phyloP scores from a whole-genome alignment of 164 flowering plant genomes.

The Pachysandra terminalis region DNA sequence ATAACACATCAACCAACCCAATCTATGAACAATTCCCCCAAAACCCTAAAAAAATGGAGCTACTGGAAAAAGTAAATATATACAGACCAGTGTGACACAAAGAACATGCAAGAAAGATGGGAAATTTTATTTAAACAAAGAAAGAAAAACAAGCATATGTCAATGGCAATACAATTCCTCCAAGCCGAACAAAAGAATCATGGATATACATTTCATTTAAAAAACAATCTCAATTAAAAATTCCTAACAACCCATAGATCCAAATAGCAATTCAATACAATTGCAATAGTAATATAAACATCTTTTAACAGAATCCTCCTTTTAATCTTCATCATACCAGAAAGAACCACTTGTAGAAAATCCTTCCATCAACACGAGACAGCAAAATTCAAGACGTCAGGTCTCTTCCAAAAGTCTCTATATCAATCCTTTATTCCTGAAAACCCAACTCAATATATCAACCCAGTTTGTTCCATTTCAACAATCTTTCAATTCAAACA shows the following conservation, averaged over 20 bases:
- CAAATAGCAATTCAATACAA: slow-evolving; percentile 7
- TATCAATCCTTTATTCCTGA: slow-evolving; percentile 57
- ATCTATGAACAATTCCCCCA: no score
- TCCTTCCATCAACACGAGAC: slow-evolving; percentile 2
- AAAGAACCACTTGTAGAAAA: background rate
- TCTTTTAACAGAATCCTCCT: background rate
- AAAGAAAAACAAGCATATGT: background rate
- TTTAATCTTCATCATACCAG: no score
- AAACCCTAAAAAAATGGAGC: no score
- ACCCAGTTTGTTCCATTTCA: background rate
- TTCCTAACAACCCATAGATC: background rate
- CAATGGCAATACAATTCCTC: background rate
- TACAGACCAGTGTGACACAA: no score
- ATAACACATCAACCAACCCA: no score
- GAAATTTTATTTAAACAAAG: background rate
- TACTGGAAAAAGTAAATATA: no score
- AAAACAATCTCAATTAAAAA: background rate
- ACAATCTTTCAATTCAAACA: background rate
- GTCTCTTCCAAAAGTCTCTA: slow-evolving; percentile 17
- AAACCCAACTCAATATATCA: slow-evolving; percentile 15
- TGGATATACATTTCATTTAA: background rate
- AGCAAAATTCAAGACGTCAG: background rate
- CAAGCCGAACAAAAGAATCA: background rate
- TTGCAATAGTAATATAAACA: slow-evolving; percentile 11
- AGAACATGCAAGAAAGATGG: no score